phyloP scores from a whole-genome alignment of 2,329 filamentous ascomycete genomes.

The Pyrenophora tritici-repentis region DNA sequence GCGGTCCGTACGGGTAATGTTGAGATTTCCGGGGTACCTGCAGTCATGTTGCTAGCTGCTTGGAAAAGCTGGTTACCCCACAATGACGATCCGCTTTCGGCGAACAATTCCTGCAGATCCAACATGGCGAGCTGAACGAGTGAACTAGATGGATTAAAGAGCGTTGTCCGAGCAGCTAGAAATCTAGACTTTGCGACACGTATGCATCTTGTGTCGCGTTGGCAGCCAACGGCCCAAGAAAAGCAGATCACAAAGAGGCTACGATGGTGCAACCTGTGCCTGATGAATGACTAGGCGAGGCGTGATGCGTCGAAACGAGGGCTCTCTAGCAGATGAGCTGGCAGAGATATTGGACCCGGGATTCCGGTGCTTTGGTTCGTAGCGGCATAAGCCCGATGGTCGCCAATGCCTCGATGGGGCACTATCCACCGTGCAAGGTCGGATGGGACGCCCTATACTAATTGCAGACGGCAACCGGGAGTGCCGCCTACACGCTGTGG shows the following conservation, averaged over 20 bases:
- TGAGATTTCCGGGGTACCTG: constrained; percentile 10
- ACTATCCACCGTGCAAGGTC: no score
- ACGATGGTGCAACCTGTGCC: constrained; percentile 9
- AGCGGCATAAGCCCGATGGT: constrained; percentile 26
- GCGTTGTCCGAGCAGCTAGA: no score
- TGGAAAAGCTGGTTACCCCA: constrained; percentile 23
- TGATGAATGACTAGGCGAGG: not conserved
- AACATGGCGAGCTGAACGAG: constrained; percentile 1
- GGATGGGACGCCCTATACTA: no score
- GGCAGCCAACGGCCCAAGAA: constrained; percentile 4
- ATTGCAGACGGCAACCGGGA: no score
- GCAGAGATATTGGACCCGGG: not conserved
- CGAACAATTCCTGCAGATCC: constrained; percentile 11
- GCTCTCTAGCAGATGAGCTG: constrained; percentile 1
- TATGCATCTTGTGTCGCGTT: not conserved
- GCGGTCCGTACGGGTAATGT: constrained; percentile 35
- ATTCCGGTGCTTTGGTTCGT: constrained; percentile 14
- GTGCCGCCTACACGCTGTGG: no score
- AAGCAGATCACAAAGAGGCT: not conserved
- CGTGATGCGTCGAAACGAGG: constrained; percentile 6
- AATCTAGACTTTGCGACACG: not conserved
- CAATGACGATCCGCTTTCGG: constrained; percentile 13
- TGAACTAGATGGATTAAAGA: no score
- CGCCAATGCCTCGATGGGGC: not conserved
- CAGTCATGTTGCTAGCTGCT: constrained; percentile 4